Evolutionary conservation across 805 yeast species (phyloP).

Genomic region (Saccharomycopsis amapae): DNA sequence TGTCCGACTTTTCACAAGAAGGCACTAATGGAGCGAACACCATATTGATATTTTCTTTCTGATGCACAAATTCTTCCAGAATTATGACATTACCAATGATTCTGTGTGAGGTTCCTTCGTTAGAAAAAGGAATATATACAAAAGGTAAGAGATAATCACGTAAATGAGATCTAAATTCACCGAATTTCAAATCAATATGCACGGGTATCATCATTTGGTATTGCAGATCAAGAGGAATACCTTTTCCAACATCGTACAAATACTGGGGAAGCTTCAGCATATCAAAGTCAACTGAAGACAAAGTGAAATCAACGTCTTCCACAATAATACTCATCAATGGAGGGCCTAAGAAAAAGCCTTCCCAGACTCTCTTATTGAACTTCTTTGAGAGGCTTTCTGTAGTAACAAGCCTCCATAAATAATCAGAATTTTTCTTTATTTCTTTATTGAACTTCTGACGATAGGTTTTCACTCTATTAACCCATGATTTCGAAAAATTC

Average conservation of each 20-base stretch:
- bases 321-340: constrained; percentile 47
- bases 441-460: constrained; percentile 35
- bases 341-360: constrained; percentile 37
- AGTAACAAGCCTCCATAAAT: constrained; percentile 35
- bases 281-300: constrained; percentile 47
- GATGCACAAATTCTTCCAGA: constrained; percentile 53
- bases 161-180: constrained; percentile 62
- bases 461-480: constrained; percentile 48
- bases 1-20: constrained; percentile 30
- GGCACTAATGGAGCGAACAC: constrained; percentile 58
- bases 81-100: constrained; percentile 61
- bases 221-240: constrained; percentile 62
- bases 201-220: constrained; percentile 68
- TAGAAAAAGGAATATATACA: constrained; percentile 33
- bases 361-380: constrained; percentile 41
- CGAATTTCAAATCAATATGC: constrained; percentile 45
- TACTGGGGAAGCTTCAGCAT: constrained; percentile 49
- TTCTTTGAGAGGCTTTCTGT: constrained; percentile 31
- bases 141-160: constrained; percentile 86
- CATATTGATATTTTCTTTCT: constrained; percentile 48
- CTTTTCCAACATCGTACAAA: constrained; percentile 69
- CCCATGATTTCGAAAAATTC: constrained; percentile 62
- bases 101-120: constrained; percentile 20
- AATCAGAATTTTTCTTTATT: constrained; percentile 33
- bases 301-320: constrained; percentile 39